Percentiles rank a stretch among this genome's conserved stretches.
Evolutionary conservation across 2,329 filamentous ascomycete genomes (phyloP).

Genomic region (Madurella fahalii): DNA sequence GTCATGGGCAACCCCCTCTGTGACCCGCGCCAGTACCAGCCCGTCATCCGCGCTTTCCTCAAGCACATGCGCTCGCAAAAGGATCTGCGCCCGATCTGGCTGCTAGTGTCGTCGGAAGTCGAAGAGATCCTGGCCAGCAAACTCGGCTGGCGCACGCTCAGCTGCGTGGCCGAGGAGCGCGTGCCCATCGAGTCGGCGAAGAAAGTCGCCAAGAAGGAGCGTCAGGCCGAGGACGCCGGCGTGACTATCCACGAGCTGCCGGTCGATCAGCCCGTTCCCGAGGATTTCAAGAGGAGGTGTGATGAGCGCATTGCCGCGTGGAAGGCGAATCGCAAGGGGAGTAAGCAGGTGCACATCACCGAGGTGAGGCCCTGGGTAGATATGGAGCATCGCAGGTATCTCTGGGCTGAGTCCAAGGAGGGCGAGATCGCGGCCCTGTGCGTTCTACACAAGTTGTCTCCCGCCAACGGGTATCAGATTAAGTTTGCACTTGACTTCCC

Average conservation of each 20-base stretch:
- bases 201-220: conserved; percentile 66
- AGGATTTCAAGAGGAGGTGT: conserved; percentile 64
- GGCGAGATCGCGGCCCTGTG: conserved; percentile 72
- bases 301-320: conserved; percentile 74
- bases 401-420: conserved; percentile 69
- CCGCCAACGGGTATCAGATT: conserved; percentile 83
- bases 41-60: conserved; percentile 70
- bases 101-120: conserved; percentile 74
- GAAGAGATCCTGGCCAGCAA: conserved; percentile 77
- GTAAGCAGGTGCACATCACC: conserved; percentile 80
- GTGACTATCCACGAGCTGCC: conserved; percentile 73
- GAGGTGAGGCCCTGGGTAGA: conserved; percentile 89
- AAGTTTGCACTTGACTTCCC: conserved; percentile 97
- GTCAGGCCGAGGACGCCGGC: conserved; percentile 76
- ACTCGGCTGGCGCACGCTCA: conserved; percentile 83
- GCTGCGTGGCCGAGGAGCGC: conserved; percentile 84
- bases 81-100: conserved; percentile 75
- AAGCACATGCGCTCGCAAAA: conserved; percentile 54
- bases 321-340: conserved; percentile 74
- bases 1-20: conserved; percentile 88
- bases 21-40: conserved; percentile 69
- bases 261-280: conserved; percentile 57
- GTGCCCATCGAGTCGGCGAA: conserved; percentile 67
- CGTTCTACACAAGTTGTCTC: conserved; percentile 77
- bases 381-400: conserved; percentile 76